These are phyloP conservation scores for Hymenoscyphus salicellus DNA, from an alignment of 2,329 filamentous ascomycete genomes.

Conservation along the genomic window DNA sequence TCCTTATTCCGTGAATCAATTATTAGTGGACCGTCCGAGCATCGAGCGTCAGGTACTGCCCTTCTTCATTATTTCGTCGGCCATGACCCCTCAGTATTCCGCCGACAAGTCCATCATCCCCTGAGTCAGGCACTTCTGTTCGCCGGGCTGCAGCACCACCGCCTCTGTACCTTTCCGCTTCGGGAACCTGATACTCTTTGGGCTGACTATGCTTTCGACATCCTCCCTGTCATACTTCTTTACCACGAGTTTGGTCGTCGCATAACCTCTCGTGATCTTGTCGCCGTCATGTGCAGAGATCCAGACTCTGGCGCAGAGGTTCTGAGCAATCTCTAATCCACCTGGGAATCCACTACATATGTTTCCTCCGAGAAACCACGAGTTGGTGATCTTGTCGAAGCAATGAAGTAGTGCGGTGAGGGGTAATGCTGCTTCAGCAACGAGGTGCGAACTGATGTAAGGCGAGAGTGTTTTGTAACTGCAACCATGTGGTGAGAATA, in stretches of 20 bases:
- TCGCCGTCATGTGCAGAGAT: conserved; percentile 60
- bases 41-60: background rate
- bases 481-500: conserved; percentile 65
- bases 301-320: conserved; percentile 55
- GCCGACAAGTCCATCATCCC: conserved; percentile 16
- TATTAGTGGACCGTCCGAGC: background rate
- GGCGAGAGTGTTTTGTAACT: conserved; percentile 50
- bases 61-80: background rate
- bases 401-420: conserved; percentile 63
- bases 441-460: conserved; percentile 57
- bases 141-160: conserved; percentile 42
- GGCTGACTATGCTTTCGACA: conserved; percentile 40
- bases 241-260: conserved; percentile 50
- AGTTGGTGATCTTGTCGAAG: conserved; percentile 57
- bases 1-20: background rate
- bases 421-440: conserved; percentile 55
- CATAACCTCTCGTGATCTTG: conserved; percentile 53
- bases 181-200: conserved; percentile 25
- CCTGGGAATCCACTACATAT: conserved; percentile 55
- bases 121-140: conserved; percentile 42
- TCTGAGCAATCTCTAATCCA: conserved; percentile 54
- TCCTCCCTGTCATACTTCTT: conserved; percentile 45
- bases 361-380: conserved; percentile 60
- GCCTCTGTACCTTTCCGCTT: conserved; percentile 39
- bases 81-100: background rate